Percentiles rank a stretch among this genome's conserved stretches.
phyloP scores from a whole-genome alignment of 2,329 filamentous ascomycete species.

The Didymella glomerata region DNA sequence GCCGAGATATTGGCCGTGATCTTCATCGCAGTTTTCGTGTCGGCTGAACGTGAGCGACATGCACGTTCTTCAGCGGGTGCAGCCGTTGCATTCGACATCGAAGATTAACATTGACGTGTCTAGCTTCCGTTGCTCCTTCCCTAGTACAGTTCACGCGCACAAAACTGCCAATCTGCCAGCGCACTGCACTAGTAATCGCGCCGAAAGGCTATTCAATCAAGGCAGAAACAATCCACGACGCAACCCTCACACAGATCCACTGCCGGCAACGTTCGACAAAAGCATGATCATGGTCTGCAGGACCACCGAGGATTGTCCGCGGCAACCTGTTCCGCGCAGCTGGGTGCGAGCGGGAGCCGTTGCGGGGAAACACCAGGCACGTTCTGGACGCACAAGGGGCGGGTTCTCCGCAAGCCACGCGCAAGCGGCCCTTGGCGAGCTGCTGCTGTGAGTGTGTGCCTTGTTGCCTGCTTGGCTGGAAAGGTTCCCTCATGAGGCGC shows the following conservation, averaged over 20 bases:
- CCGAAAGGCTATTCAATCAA: background rate
- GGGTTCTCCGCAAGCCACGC: constrained; percentile 25
- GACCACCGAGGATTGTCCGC: constrained; percentile 1
- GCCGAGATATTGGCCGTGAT: constrained; percentile 9
- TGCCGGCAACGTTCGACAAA: background rate
- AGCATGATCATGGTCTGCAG: background rate
- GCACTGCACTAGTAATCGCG: constrained; percentile 4
- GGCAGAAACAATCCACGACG: background rate
- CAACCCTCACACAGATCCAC: background rate
- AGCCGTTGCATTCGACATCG: constrained; percentile 13
- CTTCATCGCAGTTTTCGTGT: background rate
- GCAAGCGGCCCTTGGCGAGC: constrained; percentile 16
- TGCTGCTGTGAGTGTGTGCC: constrained; percentile 9
- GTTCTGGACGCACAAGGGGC: constrained; percentile 21
- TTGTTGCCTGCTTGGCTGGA: constrained; percentile 17
- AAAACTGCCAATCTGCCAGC: constrained; percentile 1
- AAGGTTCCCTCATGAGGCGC: background rate
- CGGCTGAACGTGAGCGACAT: background rate
- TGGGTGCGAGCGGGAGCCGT: constrained; percentile 18
- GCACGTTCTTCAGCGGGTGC: constrained; percentile 7
- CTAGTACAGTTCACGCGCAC: constrained; percentile 6
- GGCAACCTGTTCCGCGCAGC: constrained; percentile 7
- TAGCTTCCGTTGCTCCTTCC: constrained; percentile 23
- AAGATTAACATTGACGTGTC: constrained; percentile 30
- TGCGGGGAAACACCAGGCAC: constrained; percentile 16